Evolutionary conservation across 176 grass and related monocot species (phyloP), one percentile per base, ranked within the genome.

Genomic region (Oryza australiensis): DNA sequence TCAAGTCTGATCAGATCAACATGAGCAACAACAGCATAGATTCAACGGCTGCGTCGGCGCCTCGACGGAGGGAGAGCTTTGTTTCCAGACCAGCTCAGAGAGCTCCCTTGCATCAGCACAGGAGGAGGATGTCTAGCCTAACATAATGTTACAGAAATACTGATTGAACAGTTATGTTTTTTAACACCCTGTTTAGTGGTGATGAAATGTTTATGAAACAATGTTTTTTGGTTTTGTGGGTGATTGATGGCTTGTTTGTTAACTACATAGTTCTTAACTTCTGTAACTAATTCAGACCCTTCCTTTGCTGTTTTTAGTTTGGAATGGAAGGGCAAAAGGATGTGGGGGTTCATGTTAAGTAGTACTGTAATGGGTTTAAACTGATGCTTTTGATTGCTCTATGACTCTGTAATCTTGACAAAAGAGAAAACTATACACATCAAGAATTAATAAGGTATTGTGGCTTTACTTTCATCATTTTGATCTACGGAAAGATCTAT

Each of bases 51-150:
- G 83, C 87, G 2, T 85, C 81, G 29, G 62, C 46, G 29, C 81
- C 88, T 0, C 77, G 7, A 15, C 72, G 75, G 20, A 94, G 87
- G 84, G 92, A 90, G 70, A 72, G 71, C 26, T 84, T 82, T 12
- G 59, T 20, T 60, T 82, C 76, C 48, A 72, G 64, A n/a, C 88
- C 82, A 23, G 63, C 69, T 55, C 82, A 86, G 57, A 90, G 80
- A 86, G 87, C 79, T 49, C 68, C 88, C 15, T 32, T 90, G 41
- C 78, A 89, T 77, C 86, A 93, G 63, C 90, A 95, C 77, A 95
- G 77, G 51, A 95, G 96, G 77, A 88, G 91, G 76, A 90, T 93
- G 90, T 95, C 90, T 70, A 86, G 85, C 40, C 66, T 94, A 72
- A 82, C 55, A 24, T 94, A 77, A 64, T n/a, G 49, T 86, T 68